Conservation (phyloP, 306 rosid genomes). For the Vigna trinervia region DNA sequence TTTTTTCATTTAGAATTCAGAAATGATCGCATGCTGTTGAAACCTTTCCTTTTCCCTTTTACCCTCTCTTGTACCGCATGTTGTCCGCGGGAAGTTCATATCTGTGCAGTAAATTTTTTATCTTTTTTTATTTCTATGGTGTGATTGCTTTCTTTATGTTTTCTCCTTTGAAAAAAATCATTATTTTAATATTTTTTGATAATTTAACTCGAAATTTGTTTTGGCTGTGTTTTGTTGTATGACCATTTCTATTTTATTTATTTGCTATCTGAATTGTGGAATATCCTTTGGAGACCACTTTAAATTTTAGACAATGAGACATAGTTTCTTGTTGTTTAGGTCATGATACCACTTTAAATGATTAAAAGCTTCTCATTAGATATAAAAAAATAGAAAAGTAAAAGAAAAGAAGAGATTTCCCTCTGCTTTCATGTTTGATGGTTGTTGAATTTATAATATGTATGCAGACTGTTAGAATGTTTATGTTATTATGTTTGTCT, state of each 20-base stretch:
- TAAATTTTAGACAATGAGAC: neutral
- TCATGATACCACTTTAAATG: neutral
- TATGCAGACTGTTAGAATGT: neutral
- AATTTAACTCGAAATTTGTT: neutral
- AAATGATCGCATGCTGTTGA: neutral
- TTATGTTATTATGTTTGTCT: constrained; percentile 17
- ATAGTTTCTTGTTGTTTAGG: neutral
- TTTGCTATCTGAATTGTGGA: neutral
- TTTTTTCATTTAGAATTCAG: constrained; percentile 3
- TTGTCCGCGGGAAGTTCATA: neutral
- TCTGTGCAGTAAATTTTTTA: neutral
- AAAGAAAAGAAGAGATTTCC: constrained; percentile 1
- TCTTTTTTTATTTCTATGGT: neutral
- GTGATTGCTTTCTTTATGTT: neutral
- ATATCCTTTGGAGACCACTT: neutral
- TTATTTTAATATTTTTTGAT: neutral
- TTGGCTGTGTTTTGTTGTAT: neutral
- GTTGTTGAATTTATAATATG: neutral
- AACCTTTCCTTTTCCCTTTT: neutral
- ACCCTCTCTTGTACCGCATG: constrained; percentile 27
- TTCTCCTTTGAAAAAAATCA: neutral
- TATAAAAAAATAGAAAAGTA: neutral
- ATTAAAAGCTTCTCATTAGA: neutral
- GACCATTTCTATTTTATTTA: constrained; percentile 4
- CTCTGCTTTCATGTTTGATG: constrained; percentile 18